Evolutionary conservation across 2,329 filamentous ascomycete species (phyloP).

Genomic region (Cercospora nicotianae): DNA sequence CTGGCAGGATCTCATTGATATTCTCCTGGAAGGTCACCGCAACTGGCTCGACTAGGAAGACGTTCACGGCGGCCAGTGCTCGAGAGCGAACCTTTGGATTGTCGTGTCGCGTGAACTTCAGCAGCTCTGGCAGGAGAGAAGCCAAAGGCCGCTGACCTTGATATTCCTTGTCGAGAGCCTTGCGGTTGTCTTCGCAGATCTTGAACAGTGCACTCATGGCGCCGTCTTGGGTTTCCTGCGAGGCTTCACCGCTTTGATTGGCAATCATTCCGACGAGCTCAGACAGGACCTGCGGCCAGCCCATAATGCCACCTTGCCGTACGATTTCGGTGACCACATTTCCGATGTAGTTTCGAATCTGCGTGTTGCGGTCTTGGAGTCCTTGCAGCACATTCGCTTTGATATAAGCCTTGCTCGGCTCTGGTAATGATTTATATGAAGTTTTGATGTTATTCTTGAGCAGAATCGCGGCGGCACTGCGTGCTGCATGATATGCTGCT

Average conservation of each 20-base stretch:
- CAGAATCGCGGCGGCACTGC: slow-evolving; percentile 87
- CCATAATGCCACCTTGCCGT: slow-evolving; percentile 76
- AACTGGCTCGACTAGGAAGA: slow-evolving; percentile 79
- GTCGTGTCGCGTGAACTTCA: slow-evolving; percentile 78
- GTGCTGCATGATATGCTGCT: slow-evolving; percentile 68
- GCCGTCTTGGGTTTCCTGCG: slow-evolving; percentile 78
- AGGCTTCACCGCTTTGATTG: slow-evolving; percentile 67
- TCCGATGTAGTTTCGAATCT: slow-evolving; percentile 86
- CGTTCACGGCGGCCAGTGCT: slow-evolving; percentile 82
- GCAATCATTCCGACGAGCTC: slow-evolving; percentile 76
- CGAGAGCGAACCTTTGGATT: slow-evolving; percentile 75
- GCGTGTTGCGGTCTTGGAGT: slow-evolving; percentile 75
- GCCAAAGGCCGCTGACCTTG: slow-evolving; percentile 84
- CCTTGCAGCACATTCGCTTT: slow-evolving; percentile 75
- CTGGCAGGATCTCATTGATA: slow-evolving; percentile 77
- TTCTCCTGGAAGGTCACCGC: slow-evolving; percentile 72
- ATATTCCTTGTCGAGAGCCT: slow-evolving; percentile 81
- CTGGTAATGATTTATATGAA: slow-evolving; percentile 73
- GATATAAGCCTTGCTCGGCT: slow-evolving; percentile 71
- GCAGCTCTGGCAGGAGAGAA: slow-evolving; percentile 84
- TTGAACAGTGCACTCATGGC: slow-evolving; percentile 91
- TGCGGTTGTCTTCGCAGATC: slow-evolving; percentile 95
- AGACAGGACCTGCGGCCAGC: slow-evolving; percentile 87
- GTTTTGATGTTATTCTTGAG: slow-evolving; percentile 88
- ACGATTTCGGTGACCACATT: slow-evolving; percentile 94